phyloP scores from a whole-genome alignment of 2,329 filamentous ascomycete genomes.

The Microthyrium microscopicum region DNA sequence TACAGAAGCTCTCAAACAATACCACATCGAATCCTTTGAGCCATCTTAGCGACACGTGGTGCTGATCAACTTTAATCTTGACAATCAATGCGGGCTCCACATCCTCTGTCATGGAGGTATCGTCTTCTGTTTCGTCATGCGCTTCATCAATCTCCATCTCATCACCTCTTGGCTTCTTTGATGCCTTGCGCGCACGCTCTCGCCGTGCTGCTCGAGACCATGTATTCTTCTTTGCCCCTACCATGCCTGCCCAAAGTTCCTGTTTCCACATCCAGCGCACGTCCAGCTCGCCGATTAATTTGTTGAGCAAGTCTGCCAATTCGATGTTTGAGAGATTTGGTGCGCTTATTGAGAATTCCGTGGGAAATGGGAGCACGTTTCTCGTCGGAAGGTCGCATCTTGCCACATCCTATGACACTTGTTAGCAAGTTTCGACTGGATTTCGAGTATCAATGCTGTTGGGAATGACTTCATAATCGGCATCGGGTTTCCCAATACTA shows the following conservation, averaged over 20 bases:
- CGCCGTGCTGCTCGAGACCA: constrained; percentile 63
- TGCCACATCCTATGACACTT: constrained; percentile 21
- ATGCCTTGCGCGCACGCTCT: constrained; percentile 26
- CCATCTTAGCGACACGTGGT: too few relatives aligned
- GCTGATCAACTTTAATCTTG: constrained; percentile 25
- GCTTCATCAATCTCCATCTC: constrained; percentile 1
- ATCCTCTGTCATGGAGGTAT: too few relatives aligned
- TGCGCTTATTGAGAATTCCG: constrained; percentile 29
- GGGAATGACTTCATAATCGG: constrained; percentile 1
- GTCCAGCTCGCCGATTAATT: constrained; percentile 38
- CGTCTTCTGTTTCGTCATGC: constrained; percentile 12
- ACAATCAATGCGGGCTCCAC: constrained; percentile 27
- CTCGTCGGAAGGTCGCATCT: constrained; percentile 27
- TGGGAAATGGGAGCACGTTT: constrained; percentile 35
- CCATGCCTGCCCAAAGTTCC: constrained; percentile 37
- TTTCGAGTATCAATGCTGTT: constrained; percentile 1
- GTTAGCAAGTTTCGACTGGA: constrained; percentile 16
- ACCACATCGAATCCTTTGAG: constrained; percentile 55
- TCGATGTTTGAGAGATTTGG: constrained; percentile 15
- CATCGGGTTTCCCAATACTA: too few relatives aligned
- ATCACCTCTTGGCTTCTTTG: constrained; percentile 7
- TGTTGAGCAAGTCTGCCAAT: constrained; percentile 24
- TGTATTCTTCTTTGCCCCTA: constrained; percentile 52
- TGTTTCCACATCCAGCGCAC: constrained; percentile 50
- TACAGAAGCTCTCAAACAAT: constrained; percentile 76